A percentile compares a stretch with the other conserved stretches of the same genome.
These are phyloP conservation scores for Arabidopsis hybrid DNA, from an alignment of 441 rosid genomes.

Conservation along the genomic window DNA sequence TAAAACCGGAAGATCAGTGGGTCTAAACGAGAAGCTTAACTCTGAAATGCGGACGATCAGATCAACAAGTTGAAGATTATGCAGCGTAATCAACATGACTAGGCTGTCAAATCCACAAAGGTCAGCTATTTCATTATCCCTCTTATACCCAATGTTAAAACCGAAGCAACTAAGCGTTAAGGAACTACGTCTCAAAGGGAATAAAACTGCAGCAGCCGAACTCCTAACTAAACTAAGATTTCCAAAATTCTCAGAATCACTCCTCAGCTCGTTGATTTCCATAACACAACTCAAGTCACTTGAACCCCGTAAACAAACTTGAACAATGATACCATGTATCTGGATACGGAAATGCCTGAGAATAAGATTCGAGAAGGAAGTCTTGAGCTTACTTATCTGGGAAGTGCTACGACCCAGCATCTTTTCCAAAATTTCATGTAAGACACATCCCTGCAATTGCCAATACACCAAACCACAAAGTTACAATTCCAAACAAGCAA, in stretches of 20 bases:
- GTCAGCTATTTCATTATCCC: constrained; percentile 49
- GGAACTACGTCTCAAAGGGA: constrained; percentile 60
- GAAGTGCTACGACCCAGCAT: constrained; percentile 47
- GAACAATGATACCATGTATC: constrained; percentile 53
- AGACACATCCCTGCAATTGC: constrained; percentile 65
- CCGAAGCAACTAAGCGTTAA: constrained; percentile 57
- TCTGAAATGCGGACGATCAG: constrained; percentile 60
- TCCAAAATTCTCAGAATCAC: constrained; percentile 61
- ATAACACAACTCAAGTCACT: constrained; percentile 55
- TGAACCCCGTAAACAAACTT: constrained; percentile 58
- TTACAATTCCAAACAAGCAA: neutral
- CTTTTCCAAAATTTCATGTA: constrained; percentile 73
- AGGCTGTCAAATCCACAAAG: constrained; percentile 53
- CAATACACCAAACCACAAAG: constrained; percentile 15
- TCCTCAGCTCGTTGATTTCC: constrained; percentile 62
- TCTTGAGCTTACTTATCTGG: constrained; percentile 53
- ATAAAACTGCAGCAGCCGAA: constrained; percentile 56
- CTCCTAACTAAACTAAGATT: constrained; percentile 64
- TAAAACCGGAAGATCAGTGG: constrained; percentile 64
- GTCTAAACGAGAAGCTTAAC: constrained; percentile 58
- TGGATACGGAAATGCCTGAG: constrained; percentile 65
- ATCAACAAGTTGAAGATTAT: constrained; percentile 63
- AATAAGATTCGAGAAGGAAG: constrained; percentile 68
- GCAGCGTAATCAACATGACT: constrained; percentile 49
- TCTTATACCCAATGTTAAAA: constrained; percentile 64